Evolutionary conservation across 192 early-diverging fungal species (phyloP).

Genomic region (Umbelopsis vinacea): DNA sequence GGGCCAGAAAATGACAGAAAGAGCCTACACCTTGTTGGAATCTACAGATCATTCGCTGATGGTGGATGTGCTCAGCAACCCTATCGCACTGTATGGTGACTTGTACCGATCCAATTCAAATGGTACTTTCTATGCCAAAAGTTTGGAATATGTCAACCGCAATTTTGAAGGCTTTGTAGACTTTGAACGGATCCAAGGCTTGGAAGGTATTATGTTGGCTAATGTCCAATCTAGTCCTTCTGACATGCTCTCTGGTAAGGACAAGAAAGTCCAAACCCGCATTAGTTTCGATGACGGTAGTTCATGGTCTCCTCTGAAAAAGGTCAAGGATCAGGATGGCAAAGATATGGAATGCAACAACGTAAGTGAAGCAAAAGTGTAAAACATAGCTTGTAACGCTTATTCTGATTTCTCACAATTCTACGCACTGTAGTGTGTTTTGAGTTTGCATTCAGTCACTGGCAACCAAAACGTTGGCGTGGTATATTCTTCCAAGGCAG

Average conservation of each 20-base stretch:
- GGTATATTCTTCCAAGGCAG: slow-evolving; percentile 71
- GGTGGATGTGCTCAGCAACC: slow-evolving; percentile 69
- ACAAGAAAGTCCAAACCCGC: slow-evolving; percentile 67
- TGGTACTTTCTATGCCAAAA: slow-evolving; percentile 82
- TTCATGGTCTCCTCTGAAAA: slow-evolving; percentile 69
- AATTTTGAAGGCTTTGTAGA: slow-evolving; percentile 78
- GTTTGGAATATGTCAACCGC: slow-evolving; percentile 83
- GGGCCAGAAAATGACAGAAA: slow-evolving; percentile 49
- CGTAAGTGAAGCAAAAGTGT: not conserved
- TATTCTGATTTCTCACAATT: not conserved
- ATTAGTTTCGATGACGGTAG: slow-evolving; percentile 90
- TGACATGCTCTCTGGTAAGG: slow-evolving; percentile 45
- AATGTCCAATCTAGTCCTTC: slow-evolving; percentile 86
- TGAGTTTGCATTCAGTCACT: slow-evolving; percentile 90
- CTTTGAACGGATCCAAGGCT: slow-evolving; percentile 84
- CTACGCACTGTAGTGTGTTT: slow-evolving; percentile 55
- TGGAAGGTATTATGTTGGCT: slow-evolving; percentile 83
- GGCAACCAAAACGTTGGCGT: slow-evolving; percentile 65
- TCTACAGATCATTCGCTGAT: slow-evolving; percentile 74
- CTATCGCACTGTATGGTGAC: slow-evolving; percentile 57
- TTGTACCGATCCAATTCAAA: slow-evolving; percentile 88
- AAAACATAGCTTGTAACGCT: too few relatives aligned
- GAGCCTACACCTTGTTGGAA: slow-evolving; percentile 87
- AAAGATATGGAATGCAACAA: slow-evolving; percentile 33
- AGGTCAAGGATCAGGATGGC: slow-evolving; percentile 31